Evolutionary conservation across 2,329 filamentous ascomycete genomes (phyloP).

Genomic region (Venturia asperata): DNA sequence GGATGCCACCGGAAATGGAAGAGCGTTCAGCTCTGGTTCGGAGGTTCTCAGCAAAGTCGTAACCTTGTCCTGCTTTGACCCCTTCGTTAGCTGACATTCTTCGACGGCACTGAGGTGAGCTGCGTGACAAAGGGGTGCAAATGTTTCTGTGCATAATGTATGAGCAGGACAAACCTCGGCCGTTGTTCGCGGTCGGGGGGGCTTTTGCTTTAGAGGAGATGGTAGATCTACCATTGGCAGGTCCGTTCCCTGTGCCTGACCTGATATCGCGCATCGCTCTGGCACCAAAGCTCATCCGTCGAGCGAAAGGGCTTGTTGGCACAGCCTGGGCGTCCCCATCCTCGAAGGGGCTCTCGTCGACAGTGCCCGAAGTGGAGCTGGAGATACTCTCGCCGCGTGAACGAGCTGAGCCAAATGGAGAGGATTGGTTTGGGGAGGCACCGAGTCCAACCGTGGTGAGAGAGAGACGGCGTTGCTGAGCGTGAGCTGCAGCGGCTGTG

Average conservation of each 20-base stretch:
- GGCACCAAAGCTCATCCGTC: slow-evolving; percentile 85
- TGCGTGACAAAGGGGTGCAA: slow-evolving; percentile 2
- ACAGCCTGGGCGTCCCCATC: slow-evolving; percentile 56
- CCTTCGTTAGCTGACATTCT: slow-evolving; percentile 58
- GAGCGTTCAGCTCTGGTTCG: slow-evolving; percentile 79
- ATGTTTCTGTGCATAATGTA: slow-evolving; percentile 13
- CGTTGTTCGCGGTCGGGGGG: slow-evolving; percentile 48
- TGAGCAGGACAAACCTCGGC: slow-evolving; percentile 48
- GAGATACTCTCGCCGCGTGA: slow-evolving; percentile 42
- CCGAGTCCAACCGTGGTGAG: slow-evolving; percentile 44
- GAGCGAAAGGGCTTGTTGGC: slow-evolving; percentile 67
- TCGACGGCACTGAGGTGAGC: slow-evolving; percentile 18
- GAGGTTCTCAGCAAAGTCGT: slow-evolving; percentile 96
- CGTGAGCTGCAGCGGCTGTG: slow-evolving; percentile 42
- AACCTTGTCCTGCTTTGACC: slow-evolving; percentile 73
- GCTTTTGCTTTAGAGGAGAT: slow-evolving; percentile 36
- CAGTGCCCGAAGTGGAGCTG: slow-evolving; percentile 40
- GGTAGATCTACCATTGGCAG: slow-evolving; percentile 50
- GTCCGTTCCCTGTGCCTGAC: slow-evolving; percentile 25
- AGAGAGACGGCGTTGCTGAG: slow-evolving; percentile 43
- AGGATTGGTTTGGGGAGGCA: slow-evolving; percentile 37
- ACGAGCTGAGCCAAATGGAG: slow-evolving; percentile 35
- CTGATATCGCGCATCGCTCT: slow-evolving; percentile 63
- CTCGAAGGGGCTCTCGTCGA: slow-evolving; percentile 44
- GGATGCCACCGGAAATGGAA: slow-evolving; percentile 49